Evolutionary conservation across 1,139 yeast genomes (phyloP).

Genomic region (Tardiomyces depauwii): DNA sequence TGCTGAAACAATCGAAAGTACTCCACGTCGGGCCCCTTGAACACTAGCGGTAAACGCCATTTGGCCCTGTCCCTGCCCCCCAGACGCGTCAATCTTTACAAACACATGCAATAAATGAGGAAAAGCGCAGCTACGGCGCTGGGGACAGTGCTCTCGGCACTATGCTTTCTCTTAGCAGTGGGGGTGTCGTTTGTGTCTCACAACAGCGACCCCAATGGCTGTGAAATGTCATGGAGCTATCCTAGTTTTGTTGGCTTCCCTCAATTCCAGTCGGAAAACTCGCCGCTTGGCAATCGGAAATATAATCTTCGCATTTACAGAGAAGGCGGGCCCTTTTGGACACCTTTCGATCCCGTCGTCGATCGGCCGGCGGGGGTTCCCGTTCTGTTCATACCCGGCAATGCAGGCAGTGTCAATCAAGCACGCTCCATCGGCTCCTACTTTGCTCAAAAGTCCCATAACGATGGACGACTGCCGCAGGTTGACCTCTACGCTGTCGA

Average conservation of each 20-base stretch:
- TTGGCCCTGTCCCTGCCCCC: too few species aligned
- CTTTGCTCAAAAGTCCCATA: constrained; percentile 48
- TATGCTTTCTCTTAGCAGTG: constrained; percentile 2
- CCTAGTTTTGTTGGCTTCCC: constrained; percentile 68
- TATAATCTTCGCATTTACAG: constrained; percentile 71
- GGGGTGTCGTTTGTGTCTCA: constrained; percentile 8
- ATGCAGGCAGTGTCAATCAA: constrained; percentile 90
- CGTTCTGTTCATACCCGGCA: constrained; percentile 88
- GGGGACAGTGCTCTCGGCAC: neutral
- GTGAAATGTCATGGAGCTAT: constrained; percentile 15
- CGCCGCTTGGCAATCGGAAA: constrained; percentile 56
- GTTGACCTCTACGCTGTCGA: constrained; percentile 79
- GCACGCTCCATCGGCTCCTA: constrained; percentile 81
- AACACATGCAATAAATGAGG: too few species aligned
- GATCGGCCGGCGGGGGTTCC: constrained; percentile 61
- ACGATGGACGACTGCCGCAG: constrained; percentile 11
- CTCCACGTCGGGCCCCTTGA: too few species aligned
- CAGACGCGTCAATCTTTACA: too few species aligned
- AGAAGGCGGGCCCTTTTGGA: constrained; percentile 42
- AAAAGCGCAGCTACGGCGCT: neutral
- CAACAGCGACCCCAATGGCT: constrained; percentile 15
- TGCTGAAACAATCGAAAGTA: too few species aligned
- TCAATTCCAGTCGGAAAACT: constrained; percentile 61
- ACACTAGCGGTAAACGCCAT: too few species aligned
- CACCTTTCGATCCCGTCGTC: constrained; percentile 22